Evolutionary conservation across 176 grass and related monocot species (phyloP), one percentile per base, ranked within the genome.

Genomic region (Oropetium thomaeum): DNA sequence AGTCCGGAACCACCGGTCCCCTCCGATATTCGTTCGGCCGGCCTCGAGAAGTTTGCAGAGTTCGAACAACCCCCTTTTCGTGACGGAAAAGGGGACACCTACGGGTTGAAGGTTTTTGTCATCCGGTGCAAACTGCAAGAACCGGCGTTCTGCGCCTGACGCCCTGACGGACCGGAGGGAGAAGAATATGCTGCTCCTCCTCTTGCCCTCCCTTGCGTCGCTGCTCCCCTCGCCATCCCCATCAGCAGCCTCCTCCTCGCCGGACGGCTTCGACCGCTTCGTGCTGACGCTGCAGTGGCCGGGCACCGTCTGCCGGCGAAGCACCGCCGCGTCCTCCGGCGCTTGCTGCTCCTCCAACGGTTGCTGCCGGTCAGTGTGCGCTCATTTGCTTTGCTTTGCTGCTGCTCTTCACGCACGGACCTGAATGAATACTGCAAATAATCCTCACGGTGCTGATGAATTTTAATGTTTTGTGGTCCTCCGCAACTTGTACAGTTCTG

Each of bases 221-320:
- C 54, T 75, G 16, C 72, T 33, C 39, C 28, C 39, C 40, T 47
- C 57, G 16, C 14, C 58, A 26, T 47, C 57, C 17, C 14, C 58
- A 26, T 44, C 28, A 20, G 39, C 44, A 28, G n/a, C 57, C 72
- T 0, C 57, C 44, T 32, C 57, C 72, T 0, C 57, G 47, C 48
- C 69, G 28, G 69, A 20, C 17, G 47, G 13, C 27, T 47, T 45
- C 11, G 57, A 75, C 27, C 15, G 23, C 27, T 45, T 75, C 57
- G 19, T 62, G 57, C 40, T 47, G 58, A 39, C 55, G 17, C 41
- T 61, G 54, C 71, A 32, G 55, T 74, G 26, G 26, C 39, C 57
- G 27, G 72, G 55, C 72, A 75, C 57, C 57, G 57, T 62, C 55
- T 61, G 72, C 72, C 17, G 35, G 70, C 39, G 62, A 37, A 41